Evolutionary conservation across 495 filamentous ascomycete genomes (phyloP).

Genomic region (Aspergillus sclerotioniger): DNA sequence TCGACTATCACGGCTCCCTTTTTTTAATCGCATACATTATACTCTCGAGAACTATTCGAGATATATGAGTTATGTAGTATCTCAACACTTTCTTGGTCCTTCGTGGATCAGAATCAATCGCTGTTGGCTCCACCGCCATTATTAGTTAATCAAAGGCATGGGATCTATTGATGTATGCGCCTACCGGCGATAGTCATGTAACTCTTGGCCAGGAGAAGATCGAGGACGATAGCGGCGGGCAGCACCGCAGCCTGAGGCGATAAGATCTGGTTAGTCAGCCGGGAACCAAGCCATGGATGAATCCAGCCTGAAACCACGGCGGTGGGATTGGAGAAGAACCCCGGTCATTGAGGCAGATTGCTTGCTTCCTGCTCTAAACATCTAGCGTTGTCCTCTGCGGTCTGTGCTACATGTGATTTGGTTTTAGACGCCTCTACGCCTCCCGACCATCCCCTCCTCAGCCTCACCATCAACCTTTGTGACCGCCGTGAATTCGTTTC

Average conservation of each 20-base stretch:
- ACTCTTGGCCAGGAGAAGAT: too few relatives aligned
- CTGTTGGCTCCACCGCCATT: too few relatives aligned
- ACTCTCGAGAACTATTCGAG: neutral
- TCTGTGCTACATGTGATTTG: constrained; percentile 12
- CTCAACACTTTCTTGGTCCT: neutral
- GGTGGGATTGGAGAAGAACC: constrained; percentile 10
- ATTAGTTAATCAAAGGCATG: too few relatives aligned
- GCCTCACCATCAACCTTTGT: constrained; percentile 3
- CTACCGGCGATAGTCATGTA: too few relatives aligned
- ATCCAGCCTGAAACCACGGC: constrained; percentile 20
- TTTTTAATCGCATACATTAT: neutral
- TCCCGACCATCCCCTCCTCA: constrained; percentile 3
- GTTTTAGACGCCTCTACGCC: neutral
- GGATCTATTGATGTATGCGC: too few relatives aligned
- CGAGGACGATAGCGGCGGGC: neutral
- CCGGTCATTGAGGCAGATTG: constrained; percentile 3
- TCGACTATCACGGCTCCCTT: neutral
- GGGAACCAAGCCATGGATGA: constrained; percentile 12
- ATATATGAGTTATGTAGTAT: neutral
- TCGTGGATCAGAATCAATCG: neutral
- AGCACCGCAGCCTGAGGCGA: constrained; percentile 13
- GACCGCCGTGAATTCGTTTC: constrained; percentile 9
- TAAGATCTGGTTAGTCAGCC: constrained; percentile 25
- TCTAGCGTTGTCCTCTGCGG: neutral
- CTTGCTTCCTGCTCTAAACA: constrained; percentile 1